Percentiles rank a stretch among this genome's conserved stretches.
Conservation (phyloP, 352 stramenopile species). For the Phytopythium litorale region DNA sequence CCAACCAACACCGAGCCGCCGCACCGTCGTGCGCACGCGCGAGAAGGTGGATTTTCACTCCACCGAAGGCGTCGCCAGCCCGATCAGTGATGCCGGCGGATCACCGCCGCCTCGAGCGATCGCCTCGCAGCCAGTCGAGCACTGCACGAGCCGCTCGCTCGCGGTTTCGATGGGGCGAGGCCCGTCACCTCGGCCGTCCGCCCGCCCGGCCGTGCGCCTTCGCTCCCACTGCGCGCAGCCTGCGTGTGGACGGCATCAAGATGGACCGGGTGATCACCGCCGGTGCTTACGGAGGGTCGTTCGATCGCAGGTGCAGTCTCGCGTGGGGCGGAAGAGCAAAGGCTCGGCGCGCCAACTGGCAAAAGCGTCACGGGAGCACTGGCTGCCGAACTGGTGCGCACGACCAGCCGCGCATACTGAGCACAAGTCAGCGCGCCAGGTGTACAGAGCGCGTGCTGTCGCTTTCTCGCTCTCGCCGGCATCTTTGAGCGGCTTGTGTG, state of each 20-base stretch:
- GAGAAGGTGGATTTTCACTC: neutral
- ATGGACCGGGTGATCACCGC: no score
- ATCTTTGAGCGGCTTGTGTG: constrained; percentile 2
- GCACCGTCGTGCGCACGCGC: neutral
- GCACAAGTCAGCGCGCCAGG: neutral
- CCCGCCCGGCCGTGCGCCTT: no score
- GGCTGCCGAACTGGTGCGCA: neutral
- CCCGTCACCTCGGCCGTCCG: no score
- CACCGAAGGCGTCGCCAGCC: neutral
- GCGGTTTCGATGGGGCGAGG: no score
- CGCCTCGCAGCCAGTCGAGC: neutral
- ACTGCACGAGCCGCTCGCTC: neutral
- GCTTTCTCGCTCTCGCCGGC: neutral
- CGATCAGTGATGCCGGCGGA: neutral
- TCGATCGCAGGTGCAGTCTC: constrained; percentile 17
- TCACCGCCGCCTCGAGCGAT: neutral
- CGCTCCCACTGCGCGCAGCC: no score
- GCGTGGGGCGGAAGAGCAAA: neutral
- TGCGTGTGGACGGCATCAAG: no score
- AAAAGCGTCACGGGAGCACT: neutral
- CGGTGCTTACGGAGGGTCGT: constrained; percentile 8
- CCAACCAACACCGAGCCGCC: no score
- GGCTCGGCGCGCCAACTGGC: neutral
- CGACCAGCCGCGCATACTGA: neutral
- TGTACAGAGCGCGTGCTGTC: constrained; percentile 3